Percentiles rank a stretch among this genome's conserved stretches.
phyloP scores from a whole-genome alignment of 441 rosid genomes.

The Populus trichocarpa region DNA sequence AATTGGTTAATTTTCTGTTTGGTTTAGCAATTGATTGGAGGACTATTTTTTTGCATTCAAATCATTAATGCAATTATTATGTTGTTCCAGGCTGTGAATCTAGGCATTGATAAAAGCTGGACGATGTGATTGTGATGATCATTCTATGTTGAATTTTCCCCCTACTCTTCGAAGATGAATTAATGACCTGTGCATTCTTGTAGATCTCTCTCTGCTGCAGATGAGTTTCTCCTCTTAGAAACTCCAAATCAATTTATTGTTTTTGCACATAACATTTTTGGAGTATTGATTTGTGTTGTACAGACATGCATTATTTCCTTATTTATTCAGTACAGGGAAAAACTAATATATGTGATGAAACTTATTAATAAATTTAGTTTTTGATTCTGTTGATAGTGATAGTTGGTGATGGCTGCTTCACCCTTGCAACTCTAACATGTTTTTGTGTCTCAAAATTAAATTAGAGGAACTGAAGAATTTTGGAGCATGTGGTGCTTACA shows the following conservation, averaged over 20 bases:
- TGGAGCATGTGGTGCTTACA: slow-evolving; percentile 5
- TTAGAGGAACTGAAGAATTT: slow-evolving; percentile 13
- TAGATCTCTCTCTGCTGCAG: slow-evolving; percentile 43
- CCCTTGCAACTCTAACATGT: background rate
- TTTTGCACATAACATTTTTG: slow-evolving; percentile 28
- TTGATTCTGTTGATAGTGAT: background rate
- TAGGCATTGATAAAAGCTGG: slow-evolving; percentile 22
- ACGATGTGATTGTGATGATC: slow-evolving; percentile 26
- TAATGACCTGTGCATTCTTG: slow-evolving; percentile 39
- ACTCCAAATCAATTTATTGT: slow-evolving; percentile 36
- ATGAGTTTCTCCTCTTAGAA: slow-evolving; percentile 58
- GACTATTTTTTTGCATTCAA: slow-evolving; percentile 13
- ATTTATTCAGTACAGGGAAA: slow-evolving; percentile 17
- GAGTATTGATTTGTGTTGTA: slow-evolving; percentile 39
- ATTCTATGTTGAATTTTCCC: slow-evolving; percentile 24
- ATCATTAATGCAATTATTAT: slow-evolving; percentile 24
- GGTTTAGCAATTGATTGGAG: background rate
- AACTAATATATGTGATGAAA: slow-evolving; percentile 11
- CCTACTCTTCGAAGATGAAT: slow-evolving; percentile 28
- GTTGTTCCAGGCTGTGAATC: slow-evolving; percentile 43
- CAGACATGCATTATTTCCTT: slow-evolving; percentile 30
- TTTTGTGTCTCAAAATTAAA: slow-evolving; percentile 12
- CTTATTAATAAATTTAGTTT: background rate
- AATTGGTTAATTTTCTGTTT: background rate
- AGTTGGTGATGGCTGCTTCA: slow-evolving; percentile 7